Base-by-base conservation (phyloP, 78 protist genomes). In the Pelomyxa schiedti region DNA sequence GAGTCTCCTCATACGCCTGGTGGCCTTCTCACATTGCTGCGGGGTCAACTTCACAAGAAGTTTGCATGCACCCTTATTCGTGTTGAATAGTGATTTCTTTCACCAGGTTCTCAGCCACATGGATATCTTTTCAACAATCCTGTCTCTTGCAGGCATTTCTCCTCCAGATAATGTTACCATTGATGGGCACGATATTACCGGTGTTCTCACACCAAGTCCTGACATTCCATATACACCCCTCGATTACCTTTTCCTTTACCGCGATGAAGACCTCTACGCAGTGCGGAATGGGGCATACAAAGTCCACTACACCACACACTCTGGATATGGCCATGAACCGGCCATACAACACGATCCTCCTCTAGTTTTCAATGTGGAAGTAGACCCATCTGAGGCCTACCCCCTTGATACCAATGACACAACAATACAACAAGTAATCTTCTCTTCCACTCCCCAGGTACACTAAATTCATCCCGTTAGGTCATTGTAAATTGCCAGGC, bases 61-160 rank as follows among this genome's bases (percentile, higher is more conserved):
- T n/a, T n/a, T n/a, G n/a, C n/a, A n/a, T n/a, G n/a, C n/a, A n/a
- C n/a, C n/a, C n/a, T n/a, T n/a, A n/a, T n/a, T n/a, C n/a, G n/a
- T n/a, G n/a, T n/a, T n/a, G n/a, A n/a, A n/a, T n/a, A n/a, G 65
- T 7, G 22, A 40, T 3, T 22, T 42, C 37, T 32, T 42, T 16
- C 5, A 37, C 26, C 52, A 39, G 39, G 35, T 72, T 8, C 47
- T 42, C 37, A 1, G 37, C 65, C 26, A 66, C 32, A 29, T 29
- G 40, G 76, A 72, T 42, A 6, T 72, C 76, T 72, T 72, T 37
- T 66, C 76, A 30, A 72, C 76, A n/a, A 42, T 24, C 58, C 64
- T 42, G 0, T 39, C 32, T 0, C 64, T 72, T 16, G 63, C 64
- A 3, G 64, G 64, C 28, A 38, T 28, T 1, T 32, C 76, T 30